These are phyloP conservation scores for Phoma sp. DNA, from an alignment of 2,329 filamentous ascomycete species.

Conservation along the genomic window DNA sequence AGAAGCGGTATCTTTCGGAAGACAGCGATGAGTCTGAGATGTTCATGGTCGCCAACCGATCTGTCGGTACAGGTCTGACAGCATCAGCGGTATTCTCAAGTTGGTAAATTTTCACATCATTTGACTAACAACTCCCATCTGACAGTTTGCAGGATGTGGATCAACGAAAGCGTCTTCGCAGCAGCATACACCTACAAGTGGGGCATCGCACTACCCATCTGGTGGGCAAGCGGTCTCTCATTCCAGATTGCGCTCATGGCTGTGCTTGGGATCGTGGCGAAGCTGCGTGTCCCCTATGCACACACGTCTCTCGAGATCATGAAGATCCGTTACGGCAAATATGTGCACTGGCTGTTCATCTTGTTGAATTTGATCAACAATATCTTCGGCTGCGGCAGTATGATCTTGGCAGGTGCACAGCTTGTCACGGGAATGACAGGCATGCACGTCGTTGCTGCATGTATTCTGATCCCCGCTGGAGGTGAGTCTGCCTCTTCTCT, in stretches of 20 bases:
- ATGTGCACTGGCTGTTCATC: conserved; percentile 77
- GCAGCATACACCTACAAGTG: conserved; percentile 34
- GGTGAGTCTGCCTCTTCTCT: not conserved
- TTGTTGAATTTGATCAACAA: conserved; percentile 80
- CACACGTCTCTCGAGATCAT: conserved; percentile 70
- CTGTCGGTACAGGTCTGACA: conserved; percentile 27
- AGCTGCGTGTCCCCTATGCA: conserved; percentile 30
- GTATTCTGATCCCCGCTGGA: conserved; percentile 15
- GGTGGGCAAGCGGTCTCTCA: conserved; percentile 31
- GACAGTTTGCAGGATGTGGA: conserved; percentile 19
- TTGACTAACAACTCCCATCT: not conserved
- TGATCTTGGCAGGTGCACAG: conserved; percentile 85
- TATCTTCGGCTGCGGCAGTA: conserved; percentile 78
- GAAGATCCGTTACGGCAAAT: conserved; percentile 74
- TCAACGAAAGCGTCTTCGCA: conserved; percentile 21
- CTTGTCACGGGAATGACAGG: conserved; percentile 64
- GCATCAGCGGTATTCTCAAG: conserved; percentile 28
- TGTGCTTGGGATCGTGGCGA: conserved; percentile 29
- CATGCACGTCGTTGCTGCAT: conserved; percentile 20
- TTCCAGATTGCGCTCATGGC: conserved; percentile 36
- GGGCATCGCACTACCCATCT: conserved; percentile 34
- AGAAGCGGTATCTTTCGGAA: conserved; percentile 23
- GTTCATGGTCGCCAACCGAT: conserved; percentile 28
- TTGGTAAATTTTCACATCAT: conserved; percentile 2
- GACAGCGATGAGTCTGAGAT: conserved; percentile 29